A percentile compares a stretch with the other conserved stretches of the same genome.
Conservation (phyloP, 108 stramenopile species). For the Skeletonema costatum region DNA sequence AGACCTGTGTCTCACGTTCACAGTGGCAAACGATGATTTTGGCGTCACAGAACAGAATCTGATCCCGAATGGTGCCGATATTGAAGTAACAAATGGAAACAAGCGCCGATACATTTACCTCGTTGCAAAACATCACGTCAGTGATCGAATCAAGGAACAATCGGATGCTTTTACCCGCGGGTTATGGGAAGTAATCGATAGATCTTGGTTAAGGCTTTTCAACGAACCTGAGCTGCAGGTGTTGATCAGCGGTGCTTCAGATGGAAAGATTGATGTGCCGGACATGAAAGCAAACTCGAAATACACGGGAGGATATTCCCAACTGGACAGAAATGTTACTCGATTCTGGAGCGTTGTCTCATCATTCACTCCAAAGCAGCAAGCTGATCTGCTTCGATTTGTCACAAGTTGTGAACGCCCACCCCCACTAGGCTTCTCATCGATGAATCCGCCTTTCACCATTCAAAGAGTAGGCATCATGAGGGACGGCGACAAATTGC, state of each 20-base stretch:
- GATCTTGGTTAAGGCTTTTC: slow-evolving; percentile 90
- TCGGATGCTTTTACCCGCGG: slow-evolving; percentile 94
- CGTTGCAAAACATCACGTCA: slow-evolving; percentile 95
- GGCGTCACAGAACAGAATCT: slow-evolving; percentile 87
- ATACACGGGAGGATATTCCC: slow-evolving; percentile 91
- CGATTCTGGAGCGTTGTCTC: slow-evolving; percentile 93
- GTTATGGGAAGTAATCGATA: slow-evolving; percentile 92
- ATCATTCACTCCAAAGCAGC: slow-evolving; percentile 76
- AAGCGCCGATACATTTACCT: slow-evolving; percentile 79
- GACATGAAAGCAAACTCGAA: slow-evolving; percentile 90
- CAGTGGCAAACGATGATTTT: slow-evolving; percentile 90
- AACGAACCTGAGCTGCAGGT: slow-evolving; percentile 97
- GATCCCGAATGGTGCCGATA: slow-evolving; percentile 83
- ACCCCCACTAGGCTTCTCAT: slow-evolving; percentile 95
- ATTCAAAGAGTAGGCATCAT: slow-evolving; percentile 91
- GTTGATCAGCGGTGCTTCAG: slow-evolving; percentile 86
- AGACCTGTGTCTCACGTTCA: slow-evolving; percentile 93
- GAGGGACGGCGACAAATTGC: slow-evolving; percentile 90
- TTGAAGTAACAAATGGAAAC: slow-evolving; percentile 87
- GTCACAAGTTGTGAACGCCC: slow-evolving; percentile 97
- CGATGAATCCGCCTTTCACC: slow-evolving; percentile 95
- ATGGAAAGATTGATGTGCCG: slow-evolving; percentile 87
- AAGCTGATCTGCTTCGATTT: slow-evolving; percentile 92
- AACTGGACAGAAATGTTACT: slow-evolving; percentile 75
- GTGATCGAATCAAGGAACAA: slow-evolving; percentile 89